Evolutionary conservation across 495 filamentous ascomycete genomes (phyloP).

Genomic region (Penicillium turbatum): DNA sequence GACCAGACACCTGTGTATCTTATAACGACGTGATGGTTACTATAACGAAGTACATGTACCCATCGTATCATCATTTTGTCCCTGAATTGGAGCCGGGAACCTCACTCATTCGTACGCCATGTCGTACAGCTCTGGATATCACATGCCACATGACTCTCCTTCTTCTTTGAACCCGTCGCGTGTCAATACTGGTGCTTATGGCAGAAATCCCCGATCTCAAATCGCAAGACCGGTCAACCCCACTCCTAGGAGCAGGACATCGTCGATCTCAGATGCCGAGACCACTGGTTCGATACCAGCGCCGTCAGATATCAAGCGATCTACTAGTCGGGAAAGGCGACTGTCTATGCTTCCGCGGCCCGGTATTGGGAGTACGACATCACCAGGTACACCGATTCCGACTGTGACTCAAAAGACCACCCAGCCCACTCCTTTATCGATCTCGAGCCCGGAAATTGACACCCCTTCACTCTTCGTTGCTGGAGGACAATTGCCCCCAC

Average conservation of each 20-base stretch:
- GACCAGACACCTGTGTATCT: neutral
- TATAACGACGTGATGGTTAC: constrained; percentile 35
- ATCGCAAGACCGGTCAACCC: constrained; percentile 27
- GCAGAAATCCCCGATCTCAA: constrained; percentile 22
- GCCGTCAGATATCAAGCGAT: constrained; percentile 18
- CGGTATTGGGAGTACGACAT: constrained; percentile 19
- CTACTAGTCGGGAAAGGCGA: constrained; percentile 23
- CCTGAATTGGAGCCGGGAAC: constrained; percentile 27
- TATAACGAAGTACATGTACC: constrained; percentile 20
- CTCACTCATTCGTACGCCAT: constrained; percentile 31
- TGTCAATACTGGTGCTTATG: constrained; percentile 16
- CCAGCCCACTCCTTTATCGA: constrained; percentile 16
- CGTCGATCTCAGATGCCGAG: constrained; percentile 31
- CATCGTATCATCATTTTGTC: constrained; percentile 25
- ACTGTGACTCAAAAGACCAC: constrained; percentile 14
- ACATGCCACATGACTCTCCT: constrained; percentile 30
- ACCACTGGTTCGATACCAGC: constrained; percentile 21
- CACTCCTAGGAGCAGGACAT: constrained; percentile 22
- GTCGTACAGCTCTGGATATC: constrained; percentile 35
- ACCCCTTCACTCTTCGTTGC: constrained; percentile 10
- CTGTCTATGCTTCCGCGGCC: constrained; percentile 33
- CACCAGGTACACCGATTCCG: constrained; percentile 17
- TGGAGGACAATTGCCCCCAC: constrained; percentile 10
- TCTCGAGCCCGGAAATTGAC: constrained; percentile 18
- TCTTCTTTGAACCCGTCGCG: constrained; percentile 21